A percentile compares a stretch with the other conserved stretches of the same genome.
phyloP scores from a whole-genome alignment of 495 filamentous ascomycete genomes.

The Penicillium cosmopolitanum region DNA sequence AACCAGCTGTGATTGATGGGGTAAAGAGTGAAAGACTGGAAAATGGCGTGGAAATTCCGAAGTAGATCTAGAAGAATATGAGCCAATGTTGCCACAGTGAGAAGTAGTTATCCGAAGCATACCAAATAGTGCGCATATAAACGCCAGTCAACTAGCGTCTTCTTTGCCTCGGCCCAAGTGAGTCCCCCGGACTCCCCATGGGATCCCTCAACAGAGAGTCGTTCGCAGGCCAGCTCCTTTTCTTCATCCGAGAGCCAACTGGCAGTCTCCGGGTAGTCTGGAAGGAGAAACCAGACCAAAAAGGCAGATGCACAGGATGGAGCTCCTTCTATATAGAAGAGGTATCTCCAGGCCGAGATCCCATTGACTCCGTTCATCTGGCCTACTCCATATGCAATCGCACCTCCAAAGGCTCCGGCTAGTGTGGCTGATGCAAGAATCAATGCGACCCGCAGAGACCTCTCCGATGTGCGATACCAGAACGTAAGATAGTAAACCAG shows the following conservation, averaged over 20 bases:
- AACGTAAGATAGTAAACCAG: constrained; percentile 67
- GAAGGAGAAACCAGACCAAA: constrained; percentile 61
- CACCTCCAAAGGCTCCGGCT: constrained; percentile 70
- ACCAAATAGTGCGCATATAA: constrained; percentile 59
- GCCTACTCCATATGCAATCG: constrained; percentile 63
- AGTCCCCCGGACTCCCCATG: constrained; percentile 53
- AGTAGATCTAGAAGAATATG: constrained; percentile 54
- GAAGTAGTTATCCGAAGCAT: constrained; percentile 13
- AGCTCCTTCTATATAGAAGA: constrained; percentile 70
- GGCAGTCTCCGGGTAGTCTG: constrained; percentile 63
- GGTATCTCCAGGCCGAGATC: constrained; percentile 67
- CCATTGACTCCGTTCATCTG: constrained; percentile 62
- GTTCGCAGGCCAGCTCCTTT: constrained; percentile 52
- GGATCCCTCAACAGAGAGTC: constrained; percentile 57
- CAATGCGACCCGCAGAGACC: constrained; percentile 61
- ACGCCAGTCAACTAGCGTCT: constrained; percentile 60
- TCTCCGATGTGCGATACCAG: constrained; percentile 65
- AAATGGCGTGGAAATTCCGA: constrained; percentile 65
- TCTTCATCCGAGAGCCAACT: constrained; percentile 54
- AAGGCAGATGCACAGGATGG: constrained; percentile 56
- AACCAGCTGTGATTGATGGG: constrained; percentile 64
- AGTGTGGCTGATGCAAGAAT: constrained; percentile 67
- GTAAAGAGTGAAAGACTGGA: constrained; percentile 67
- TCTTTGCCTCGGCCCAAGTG: constrained; percentile 60
- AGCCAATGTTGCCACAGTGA: background rate